Percentiles rank a stretch among this genome's conserved stretches.
phyloP scores from a whole-genome alignment of 192 early-diverging fungal genomes.

The Umbelopsis isabellina region DNA sequence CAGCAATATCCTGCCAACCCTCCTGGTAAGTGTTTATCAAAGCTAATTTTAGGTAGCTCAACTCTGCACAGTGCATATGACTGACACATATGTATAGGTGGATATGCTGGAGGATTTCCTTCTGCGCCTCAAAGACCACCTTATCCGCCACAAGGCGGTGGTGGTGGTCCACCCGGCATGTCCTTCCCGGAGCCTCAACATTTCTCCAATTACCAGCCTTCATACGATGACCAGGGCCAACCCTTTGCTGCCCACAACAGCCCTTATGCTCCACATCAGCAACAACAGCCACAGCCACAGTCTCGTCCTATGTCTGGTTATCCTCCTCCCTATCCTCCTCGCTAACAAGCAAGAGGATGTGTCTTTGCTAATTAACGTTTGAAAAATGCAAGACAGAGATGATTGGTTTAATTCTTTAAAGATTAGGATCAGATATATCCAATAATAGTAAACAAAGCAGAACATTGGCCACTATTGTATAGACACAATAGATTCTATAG shows the following conservation, averaged over 20 bases:
- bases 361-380: not conserved
- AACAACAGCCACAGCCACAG: not conserved
- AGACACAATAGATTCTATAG: no score
- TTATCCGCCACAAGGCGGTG: slow-evolving; percentile 16
- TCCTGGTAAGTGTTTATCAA: not conserved
- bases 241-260: slow-evolving; percentile 20
- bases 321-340: slow-evolving; percentile 15
- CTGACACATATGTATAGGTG: slow-evolving; percentile 2
- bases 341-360: not conserved
- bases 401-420: not conserved
- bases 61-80: not conserved
- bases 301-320: slow-evolving; percentile 15
- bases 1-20: not conserved
- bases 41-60: not conserved
- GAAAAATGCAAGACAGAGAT: not conserved
- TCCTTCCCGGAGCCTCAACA: slow-evolving; percentile 21
- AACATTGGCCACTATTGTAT: not conserved
- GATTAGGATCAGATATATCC: not conserved
- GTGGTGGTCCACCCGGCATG: slow-evolving; percentile 8
- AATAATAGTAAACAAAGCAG: not conserved
- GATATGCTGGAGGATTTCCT: slow-evolving; percentile 3
- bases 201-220: slow-evolving; percentile 5
- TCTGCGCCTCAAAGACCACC: not conserved
- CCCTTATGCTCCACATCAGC: not conserved
- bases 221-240: slow-evolving; percentile 4